Base-by-base conservation (phyloP, 1,284 basidiomycete genomes). In the Cystobasidiaceae sp. region DNA sequence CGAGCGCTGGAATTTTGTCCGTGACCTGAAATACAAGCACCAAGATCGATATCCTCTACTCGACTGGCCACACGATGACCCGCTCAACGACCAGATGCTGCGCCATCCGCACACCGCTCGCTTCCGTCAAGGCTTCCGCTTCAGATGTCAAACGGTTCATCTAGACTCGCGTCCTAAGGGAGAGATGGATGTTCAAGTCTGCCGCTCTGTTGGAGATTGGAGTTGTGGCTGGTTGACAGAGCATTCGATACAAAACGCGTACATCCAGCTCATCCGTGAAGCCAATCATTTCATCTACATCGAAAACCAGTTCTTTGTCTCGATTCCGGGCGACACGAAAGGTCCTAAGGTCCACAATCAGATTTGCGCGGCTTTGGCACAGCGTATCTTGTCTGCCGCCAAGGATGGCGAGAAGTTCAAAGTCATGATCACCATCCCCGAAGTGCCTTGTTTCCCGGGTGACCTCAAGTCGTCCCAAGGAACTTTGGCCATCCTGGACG, bases 231-330 rank as follows among this genome's bases (percentile, higher is more conserved):
- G 65, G 32, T 23, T 68, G 7, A 69, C 67, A 8, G 61, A 67
- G 55, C 67, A 72, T 56, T 75, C 72, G 13, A 77, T 77, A 55
- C 72, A 73, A 44, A 75, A 73, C 45, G 76, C 76, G 4, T 90
- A 93, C 77, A 82, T 87, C 56, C 82, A 90, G 71, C 70, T 96
- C 72, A 97, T 97, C 73, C 76, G 82, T 44, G 86, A 93, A 74
- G 84, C 91, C 0, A 85, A 85, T 69, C 88, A 93, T 75, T 91
- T 82, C 76, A 90, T 96, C 71, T 93, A 92, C 76, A 93, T 94
- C 68, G 90, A 94, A 79, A 94, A 96, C 73, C 91, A 94, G 75
- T 94, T 93, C 80, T 94, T 92, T 75, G 90, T 94, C 73, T 89
- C 90, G 1, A 82, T 19, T 59, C 52, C 21, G 68, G 71, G 9